Evolutionary conservation across 1,284 basidiomycete genomes (phyloP), one percentile per base, ranked within the genome.

Genomic region (Volvariella surrecta): DNA sequence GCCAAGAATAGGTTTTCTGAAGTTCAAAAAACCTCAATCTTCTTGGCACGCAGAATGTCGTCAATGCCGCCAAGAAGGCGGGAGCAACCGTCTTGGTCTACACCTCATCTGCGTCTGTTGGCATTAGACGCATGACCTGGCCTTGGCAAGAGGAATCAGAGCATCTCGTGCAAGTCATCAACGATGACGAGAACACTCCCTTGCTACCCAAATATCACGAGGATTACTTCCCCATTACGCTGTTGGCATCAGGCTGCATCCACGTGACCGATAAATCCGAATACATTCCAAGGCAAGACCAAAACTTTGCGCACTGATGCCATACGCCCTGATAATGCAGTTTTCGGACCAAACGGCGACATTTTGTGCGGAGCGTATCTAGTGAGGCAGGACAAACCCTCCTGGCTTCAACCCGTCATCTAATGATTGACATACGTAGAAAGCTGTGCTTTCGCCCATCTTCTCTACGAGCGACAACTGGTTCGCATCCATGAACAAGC

Each of bases 151-250:
- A 45, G n/a, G 63, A 61, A 45, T 76, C 80, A 0, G 50, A 60
- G n/a, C 57, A 64, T 48, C 74, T 76, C 51, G 64, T 76, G 2
- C 82, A 84, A 54, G 58, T 65, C 2, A 64, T 79, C 48, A 70
- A 68, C 47, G 82, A 87, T 51, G 72, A 77, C 49, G 72, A 76
- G 43, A 54, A 42, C 11, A 15, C 34, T 9, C 34, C 34, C 8
- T 49, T 56, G 20, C 48, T 72, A 0, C 74, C 74, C 1, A 70
- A 62, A 48, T 60, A 58, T 2, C 75, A 80, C 47, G 58, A 68
- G 2, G 61, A 79, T n/a, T 79, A 75, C 55, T 82, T 79, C 82
- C 81, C 11, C 84, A 84, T 54, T 85, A 85, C 48, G 78, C 81
- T 1, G 69, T 61, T 9, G 75, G 76, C 32, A 85, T 13, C 57